Evolutionary conservation across 2,329 filamentous ascomycete genomes (phyloP).

Genomic region (Curvularia verruculosa): DNA sequence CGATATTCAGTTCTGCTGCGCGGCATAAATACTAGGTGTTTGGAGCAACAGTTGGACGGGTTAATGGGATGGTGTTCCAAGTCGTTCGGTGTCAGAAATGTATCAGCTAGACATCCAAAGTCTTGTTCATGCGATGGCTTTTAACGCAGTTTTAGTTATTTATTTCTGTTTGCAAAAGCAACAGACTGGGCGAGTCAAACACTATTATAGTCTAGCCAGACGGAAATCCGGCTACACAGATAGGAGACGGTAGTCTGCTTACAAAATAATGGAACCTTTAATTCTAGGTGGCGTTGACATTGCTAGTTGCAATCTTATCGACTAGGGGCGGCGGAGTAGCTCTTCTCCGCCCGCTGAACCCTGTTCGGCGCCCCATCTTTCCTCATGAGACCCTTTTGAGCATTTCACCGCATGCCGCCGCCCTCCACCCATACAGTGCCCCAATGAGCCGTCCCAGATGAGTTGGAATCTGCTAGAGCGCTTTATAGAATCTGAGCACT

Average conservation of each 20-base stretch:
- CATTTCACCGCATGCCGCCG: conserved; percentile 19
- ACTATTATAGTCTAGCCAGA: background rate
- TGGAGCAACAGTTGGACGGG: background rate
- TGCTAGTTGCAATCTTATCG: conserved; percentile 8
- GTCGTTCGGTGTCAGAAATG: background rate
- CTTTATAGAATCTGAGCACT: conserved; percentile 92
- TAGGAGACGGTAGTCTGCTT: background rate
- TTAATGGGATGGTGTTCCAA: conserved; percentile 13
- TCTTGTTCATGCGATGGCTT: background rate
- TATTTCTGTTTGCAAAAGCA: background rate
- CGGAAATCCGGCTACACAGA: background rate
- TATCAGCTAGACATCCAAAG: background rate
- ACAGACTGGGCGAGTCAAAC: background rate
- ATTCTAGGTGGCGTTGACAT: conserved; percentile 1
- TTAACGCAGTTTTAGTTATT: background rate
- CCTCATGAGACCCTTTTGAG: conserved; percentile 30
- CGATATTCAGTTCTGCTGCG: conserved; percentile 16
- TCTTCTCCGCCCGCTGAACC: conserved; percentile 21
- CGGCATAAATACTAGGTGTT: conserved; percentile 4
- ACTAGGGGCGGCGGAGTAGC: conserved; percentile 19
- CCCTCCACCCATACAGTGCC: conserved; percentile 29
- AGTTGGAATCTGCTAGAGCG: conserved; percentile 85
- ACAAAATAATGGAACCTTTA: background rate
- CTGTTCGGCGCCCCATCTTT: conserved; percentile 23
- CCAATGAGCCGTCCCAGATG: conserved; percentile 54